Conservation (phyloP, 2,329 filamentous ascomycete genomes). For the Penicillium sp. region DNA sequence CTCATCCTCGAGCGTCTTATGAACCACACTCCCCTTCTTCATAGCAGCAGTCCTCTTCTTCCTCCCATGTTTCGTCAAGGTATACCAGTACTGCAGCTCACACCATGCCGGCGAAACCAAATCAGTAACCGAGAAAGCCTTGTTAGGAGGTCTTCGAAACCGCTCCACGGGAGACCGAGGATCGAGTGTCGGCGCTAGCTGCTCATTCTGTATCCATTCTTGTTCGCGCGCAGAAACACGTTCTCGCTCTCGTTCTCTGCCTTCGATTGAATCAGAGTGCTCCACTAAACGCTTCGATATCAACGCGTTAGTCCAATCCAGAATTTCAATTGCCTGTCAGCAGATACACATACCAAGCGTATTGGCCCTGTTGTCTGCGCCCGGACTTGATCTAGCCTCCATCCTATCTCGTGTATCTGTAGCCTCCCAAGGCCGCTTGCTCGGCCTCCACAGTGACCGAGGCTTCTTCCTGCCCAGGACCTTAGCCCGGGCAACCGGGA, state of each 20-base stretch:
- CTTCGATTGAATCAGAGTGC: conserved; percentile 41
- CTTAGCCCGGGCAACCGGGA: conserved; percentile 40
- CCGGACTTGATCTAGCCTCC: conserved; percentile 26
- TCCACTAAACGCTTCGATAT: conserved; percentile 64
- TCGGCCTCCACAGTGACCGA: conserved; percentile 28
- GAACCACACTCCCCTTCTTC: conserved; percentile 76
- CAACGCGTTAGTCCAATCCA: conserved; percentile 56
- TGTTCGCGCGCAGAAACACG: conserved; percentile 27
- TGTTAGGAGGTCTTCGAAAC: conserved; percentile 75
- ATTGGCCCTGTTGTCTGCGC: conserved; percentile 24
- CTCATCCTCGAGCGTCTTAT: conserved; percentile 81
- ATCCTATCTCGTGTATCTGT: conserved; percentile 17
- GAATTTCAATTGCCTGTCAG: not conserved
- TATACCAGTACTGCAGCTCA: conserved; percentile 91
- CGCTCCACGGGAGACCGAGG: conserved; percentile 67
- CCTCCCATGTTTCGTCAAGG: conserved; percentile 72
- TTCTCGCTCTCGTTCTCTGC: conserved; percentile 34
- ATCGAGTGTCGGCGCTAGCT: conserved; percentile 37
- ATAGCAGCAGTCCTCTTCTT: conserved; percentile 78
- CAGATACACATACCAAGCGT: conserved; percentile 34
- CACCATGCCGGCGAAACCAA: conserved; percentile 91
- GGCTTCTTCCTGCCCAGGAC: conserved; percentile 42
- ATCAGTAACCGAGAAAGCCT: conserved; percentile 83
- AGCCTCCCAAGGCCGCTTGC: conserved; percentile 21
- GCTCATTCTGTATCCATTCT: conserved; percentile 24